Conservation (phyloP, 2,329 filamentous ascomycete species). For the Colletotrichum godetiae region DNA sequence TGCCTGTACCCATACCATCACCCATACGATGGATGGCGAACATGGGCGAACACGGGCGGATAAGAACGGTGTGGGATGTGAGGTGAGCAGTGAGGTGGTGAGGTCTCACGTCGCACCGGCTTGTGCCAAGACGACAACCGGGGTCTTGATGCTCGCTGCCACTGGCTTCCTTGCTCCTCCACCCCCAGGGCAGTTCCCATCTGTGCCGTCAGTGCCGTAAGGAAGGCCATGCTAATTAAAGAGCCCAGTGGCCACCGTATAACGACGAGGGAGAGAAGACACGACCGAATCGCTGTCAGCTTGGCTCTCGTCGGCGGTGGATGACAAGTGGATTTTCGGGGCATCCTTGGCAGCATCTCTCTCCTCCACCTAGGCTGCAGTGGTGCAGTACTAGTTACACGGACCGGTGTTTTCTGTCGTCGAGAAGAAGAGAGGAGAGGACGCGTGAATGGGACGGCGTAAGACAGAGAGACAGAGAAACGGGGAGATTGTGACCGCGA, state of each 20-base stretch:
- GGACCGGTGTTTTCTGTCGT: background rate
- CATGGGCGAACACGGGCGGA: conserved; percentile 24
- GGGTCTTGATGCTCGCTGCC: conserved; percentile 1
- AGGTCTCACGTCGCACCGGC: conserved; percentile 33
- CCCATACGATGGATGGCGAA: conserved; percentile 14
- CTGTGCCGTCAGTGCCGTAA: conserved; percentile 17
- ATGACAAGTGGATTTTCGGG: conserved; percentile 22
- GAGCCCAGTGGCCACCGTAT: conserved; percentile 3
- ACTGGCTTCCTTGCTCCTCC: background rate
- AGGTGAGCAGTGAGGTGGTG: conserved; percentile 1
- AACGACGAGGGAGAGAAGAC: conserved; percentile 3
- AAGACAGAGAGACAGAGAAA: background rate
- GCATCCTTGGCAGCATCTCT: conserved; percentile 10
- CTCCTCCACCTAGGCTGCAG: conserved; percentile 14
- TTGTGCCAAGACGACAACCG: conserved; percentile 12
- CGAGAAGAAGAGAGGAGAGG: background rate
- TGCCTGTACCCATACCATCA: background rate
- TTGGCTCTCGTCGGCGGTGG: conserved; percentile 23
- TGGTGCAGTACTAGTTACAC: background rate
- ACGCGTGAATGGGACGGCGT: background rate
- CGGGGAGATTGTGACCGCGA: background rate
- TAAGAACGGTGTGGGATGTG: conserved; percentile 31
- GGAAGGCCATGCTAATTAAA: conserved; percentile 19
- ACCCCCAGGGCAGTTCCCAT: conserved; percentile 1
- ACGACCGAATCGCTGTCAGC: conserved; percentile 13